Percentiles rank a stretch among this genome's conserved stretches.
Evolutionary conservation across 129 eudicot species (phyloP).

Genomic region (Scalesia atractyloides): DNA sequence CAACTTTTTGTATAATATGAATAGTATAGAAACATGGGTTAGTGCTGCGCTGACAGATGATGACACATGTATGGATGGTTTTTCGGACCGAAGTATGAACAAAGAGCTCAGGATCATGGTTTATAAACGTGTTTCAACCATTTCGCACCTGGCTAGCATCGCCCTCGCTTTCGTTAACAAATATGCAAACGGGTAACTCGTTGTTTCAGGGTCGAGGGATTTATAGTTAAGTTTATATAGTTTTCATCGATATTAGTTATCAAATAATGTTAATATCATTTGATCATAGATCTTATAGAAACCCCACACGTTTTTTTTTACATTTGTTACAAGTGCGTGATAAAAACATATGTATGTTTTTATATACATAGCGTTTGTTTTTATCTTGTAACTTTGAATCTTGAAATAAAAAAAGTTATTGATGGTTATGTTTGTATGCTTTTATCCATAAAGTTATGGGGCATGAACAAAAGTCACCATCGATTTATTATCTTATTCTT

Average conservation of each 20-base stretch:
- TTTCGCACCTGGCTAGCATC: constrained; percentile 47
- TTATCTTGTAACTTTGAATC: background rate
- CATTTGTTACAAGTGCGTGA: background rate
- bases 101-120: constrained; percentile 32
- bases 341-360: background rate
- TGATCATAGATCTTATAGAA: background rate
- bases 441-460: background rate
- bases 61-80: constrained; percentile 47
- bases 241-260: background rate
- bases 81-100: constrained; percentile 28
- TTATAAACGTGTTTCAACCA: constrained; percentile 26
- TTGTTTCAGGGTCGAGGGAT: background rate
- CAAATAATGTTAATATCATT: background rate
- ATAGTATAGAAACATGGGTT: constrained; percentile 55
- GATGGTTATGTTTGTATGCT: background rate
- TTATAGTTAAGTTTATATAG: background rate
- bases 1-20: constrained; percentile 26
- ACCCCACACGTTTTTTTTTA: background rate
- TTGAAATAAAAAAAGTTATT: background rate
- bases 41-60: constrained; percentile 54
- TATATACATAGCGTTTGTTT: background rate
- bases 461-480: background rate
- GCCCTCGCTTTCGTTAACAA: constrained; percentile 48
- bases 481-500: background rate
- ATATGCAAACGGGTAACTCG: constrained; percentile 32